Evolutionary conservation across 345 rosid species (phyloP), one percentile per base, ranked within the genome.

Genomic region (Fremontodendron californicum): DNA sequence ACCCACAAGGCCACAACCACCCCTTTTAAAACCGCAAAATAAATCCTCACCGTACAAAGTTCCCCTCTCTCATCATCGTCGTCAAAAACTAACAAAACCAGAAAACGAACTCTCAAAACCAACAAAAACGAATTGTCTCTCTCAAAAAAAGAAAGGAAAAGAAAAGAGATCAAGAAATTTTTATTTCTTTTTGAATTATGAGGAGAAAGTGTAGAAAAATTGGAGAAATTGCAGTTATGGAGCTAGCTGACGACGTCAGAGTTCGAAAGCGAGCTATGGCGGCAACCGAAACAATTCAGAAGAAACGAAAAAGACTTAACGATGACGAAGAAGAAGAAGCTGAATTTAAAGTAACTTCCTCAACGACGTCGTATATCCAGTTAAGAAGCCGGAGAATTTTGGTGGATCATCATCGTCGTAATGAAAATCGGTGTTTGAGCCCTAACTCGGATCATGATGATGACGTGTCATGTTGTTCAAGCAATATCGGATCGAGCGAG

Each of bases 401-500:
- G 10, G 16, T 78, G 37, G 74, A 69, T 61, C 62, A 79, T 69
- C 71, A 64, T 78, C 45, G 21, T 12, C 54, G 55, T 13, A 2
- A 29, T 13, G 75, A 70, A 51, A 71, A 81, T 43, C 77, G 62
- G n/a, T 71, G 75, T 73, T 57, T 77, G 29, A 87, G 85, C 67
- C 25, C 76, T 79, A 77, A 80, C 75, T 78, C 80, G 11, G 86
- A 67, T 61, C 52, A 6, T 15, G 72, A 46, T 33, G 81, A 6
- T 15, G 75, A 37, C 21, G 79, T 82, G 70, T 89, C 90, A 75
- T 88, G 96, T 79, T 86, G 91, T 52, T 86, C 90, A 10, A 85
- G 87, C 81, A 81, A 86, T 61, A 29, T 61, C 64, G 86, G 89
- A 83, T 85, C 88, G 48, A 80, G 83, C 63, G 86, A 76, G 81